Evolutionary conservation across 352 stramenopile genomes (phyloP), one percentile per base, ranked within the genome.

Genomic region (Phytophthora boehmeriae): DNA sequence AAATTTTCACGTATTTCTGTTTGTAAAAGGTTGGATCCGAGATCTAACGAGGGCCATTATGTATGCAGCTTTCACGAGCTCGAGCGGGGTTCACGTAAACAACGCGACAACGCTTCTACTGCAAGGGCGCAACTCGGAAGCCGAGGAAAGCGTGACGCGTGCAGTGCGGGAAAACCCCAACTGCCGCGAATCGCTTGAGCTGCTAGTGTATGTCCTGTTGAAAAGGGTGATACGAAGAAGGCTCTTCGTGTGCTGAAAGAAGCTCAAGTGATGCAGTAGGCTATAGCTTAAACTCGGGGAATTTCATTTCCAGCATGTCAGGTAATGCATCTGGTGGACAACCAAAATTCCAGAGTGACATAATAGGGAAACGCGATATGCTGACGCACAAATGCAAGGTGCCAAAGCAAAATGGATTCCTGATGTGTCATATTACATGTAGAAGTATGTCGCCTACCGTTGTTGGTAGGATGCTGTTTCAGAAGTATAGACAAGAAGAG

Each of bases 201-300:
- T 94, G 35, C 73, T 96, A 71, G 87, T 96, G 53, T 96, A 96
- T 70, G 86, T 96, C 51, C 67, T 93, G 57, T 66, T 96, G 45
- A 93, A 92, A 96, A 96, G 75, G 85, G 83, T 19, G 85, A 94
- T 59, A 88, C 85, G 60, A 96, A 94, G 76, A 96, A 96, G 64
- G 85, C 87, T 27, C 68, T 92, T 68, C 87, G 86, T 19, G 85
- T 96, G 48, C 65, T 96, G 38, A 94, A 94, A 76, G 87, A 93
- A 68, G 87, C 87, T 17, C 87, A 93, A 43, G 84, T 96, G 41
- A 66, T 75, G 38, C 76, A 88, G 53, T 91, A 63, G 69, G 20
- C 34, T 59, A n/a, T n/a, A 39, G 19, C 27, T 51, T 34, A 43
- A 23, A 34, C 46, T 17, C 45, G 56, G 51, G 25, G 32, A 39